Conservation (phyloP, 306 rosid genomes). For the Casuarina cunninghamiana region DNA sequence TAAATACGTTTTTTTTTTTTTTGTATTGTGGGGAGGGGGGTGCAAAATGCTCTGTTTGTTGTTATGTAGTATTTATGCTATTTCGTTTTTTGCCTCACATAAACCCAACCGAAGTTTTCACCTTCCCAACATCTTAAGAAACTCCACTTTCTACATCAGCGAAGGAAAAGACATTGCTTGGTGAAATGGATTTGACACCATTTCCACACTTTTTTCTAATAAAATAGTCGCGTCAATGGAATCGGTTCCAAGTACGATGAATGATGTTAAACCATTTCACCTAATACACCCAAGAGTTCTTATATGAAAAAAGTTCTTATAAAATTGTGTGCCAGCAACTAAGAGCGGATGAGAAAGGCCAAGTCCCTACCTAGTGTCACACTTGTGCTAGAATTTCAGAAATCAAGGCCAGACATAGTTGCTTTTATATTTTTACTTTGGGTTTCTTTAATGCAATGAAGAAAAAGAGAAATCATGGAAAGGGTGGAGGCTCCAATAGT, state of each 20-base stretch:
- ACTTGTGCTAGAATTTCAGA: neutral
- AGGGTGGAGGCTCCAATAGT: too few species aligned
- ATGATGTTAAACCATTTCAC: neutral
- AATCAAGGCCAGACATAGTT: neutral
- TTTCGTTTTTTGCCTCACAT: neutral
- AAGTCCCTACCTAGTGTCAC: neutral
- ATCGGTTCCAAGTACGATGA: conserved; percentile 1
- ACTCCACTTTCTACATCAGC: conserved; percentile 3
- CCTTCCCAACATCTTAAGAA: neutral
- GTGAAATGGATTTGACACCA: conserved; percentile 15
- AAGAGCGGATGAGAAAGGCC: neutral
- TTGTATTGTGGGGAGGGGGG: neutral
- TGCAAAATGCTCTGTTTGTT: neutral
- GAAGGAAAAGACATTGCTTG: neutral
- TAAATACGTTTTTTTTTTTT: too few species aligned
- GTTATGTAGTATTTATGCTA: neutral
- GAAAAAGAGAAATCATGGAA: too few species aligned
- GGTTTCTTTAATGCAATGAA: too few species aligned
- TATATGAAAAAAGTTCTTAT: neutral
- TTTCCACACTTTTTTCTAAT: neutral
- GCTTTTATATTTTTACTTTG: too few species aligned
- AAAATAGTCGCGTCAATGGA: neutral
- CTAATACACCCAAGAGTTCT: neutral
- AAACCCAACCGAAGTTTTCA: neutral
- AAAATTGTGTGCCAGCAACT: neutral